Conservation (phyloP, 768 basidiomycete species). For the Russula vinacea region DNA sequence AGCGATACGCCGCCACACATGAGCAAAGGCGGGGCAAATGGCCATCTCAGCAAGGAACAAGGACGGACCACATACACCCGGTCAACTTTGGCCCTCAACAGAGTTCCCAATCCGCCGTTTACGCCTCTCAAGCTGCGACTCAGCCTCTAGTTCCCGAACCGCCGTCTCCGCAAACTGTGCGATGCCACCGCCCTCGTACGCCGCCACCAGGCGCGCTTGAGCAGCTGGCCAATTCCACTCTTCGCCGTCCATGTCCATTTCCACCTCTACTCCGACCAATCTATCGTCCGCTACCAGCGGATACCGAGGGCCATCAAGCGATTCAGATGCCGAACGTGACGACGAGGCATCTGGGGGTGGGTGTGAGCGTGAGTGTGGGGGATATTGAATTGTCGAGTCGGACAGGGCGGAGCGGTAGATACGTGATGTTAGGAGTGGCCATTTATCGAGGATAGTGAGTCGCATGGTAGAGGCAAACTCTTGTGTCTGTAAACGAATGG, state of each 20-base stretch:
- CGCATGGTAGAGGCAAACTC: slow-evolving; percentile 64
- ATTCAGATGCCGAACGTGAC: not conserved
- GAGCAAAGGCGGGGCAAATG: no score
- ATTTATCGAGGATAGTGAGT: slow-evolving; percentile 41
- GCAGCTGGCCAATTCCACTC: slow-evolving; percentile 56
- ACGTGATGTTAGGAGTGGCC: slow-evolving; percentile 49
- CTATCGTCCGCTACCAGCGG: not conserved
- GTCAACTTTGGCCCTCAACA: not conserved
- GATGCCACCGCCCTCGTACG: slow-evolving; percentile 60
- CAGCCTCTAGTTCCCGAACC: slow-evolving; percentile 54
- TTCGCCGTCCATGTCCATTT: not conserved
- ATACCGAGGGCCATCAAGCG: not conserved
- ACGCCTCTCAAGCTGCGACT: slow-evolving; percentile 49
- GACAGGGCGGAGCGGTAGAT: slow-evolving; percentile 48
- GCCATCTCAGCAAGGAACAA: no score
- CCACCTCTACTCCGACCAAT: not conserved
- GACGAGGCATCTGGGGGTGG: not conserved
- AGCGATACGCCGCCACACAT: not conserved
- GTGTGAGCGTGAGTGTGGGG: not conserved
- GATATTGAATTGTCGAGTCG: slow-evolving; percentile 32
- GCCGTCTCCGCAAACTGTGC: slow-evolving; percentile 53
- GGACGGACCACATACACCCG: not conserved
- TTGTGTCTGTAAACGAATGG: slow-evolving; percentile 40
- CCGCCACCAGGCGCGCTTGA: slow-evolving; percentile 50
- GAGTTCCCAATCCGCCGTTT: slow-evolving; percentile 34